Base-by-base conservation (phyloP, 2,329 filamentous ascomycete species). In the Conoideocrella luteorostrata region DNA sequence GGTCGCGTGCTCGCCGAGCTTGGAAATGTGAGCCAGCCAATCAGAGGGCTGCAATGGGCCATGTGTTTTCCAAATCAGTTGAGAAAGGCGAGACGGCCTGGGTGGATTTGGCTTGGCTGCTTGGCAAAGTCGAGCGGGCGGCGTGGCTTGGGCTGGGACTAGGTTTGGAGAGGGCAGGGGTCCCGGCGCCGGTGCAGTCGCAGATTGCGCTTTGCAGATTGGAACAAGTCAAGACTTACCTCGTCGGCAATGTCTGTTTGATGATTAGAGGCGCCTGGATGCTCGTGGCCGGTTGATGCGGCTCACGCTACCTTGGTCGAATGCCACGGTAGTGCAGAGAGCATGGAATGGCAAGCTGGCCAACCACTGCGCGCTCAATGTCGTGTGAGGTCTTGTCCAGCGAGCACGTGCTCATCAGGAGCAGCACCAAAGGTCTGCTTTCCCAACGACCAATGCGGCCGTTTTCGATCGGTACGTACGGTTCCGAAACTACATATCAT, bases 1-100 rank as follows among this genome's bases (percentile, higher is more conserved):
- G 62, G 64, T 67, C 64, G 64, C 64, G 64, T 67, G 64, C 64
- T 66, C 58, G 50, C 48, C 49, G 46, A 46, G 54, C 48, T 50
- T 43, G 26, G 43, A 40, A 20, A 26, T 17, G 12, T 13, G 23
- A 2, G 3, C 33, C 22, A 54, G 41, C 64, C 56, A 67, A 67
- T 67, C 57, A 65, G 56, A 47, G 49, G 45, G 46, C 49, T 47
- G 49, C 41, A 48, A 54, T 43, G 15, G 53, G 57, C 59, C 62
- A 66, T 64, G 63, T 66, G 63, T 49, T 22, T 29, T 30, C 30
- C 39, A 20, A 21, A 33, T 33, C 17, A 13, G 37, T 36, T 32
- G 32, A 32, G 38, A 41, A 28, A 20, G 39, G 37, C 32, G 36
- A 32, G 43, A 21, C 28, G 5, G 17, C 17, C 30, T 15, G 30